phyloP scores from a whole-genome alignment of 2,329 filamentous ascomycete species.

The Nigrograna mackinnonii region DNA sequence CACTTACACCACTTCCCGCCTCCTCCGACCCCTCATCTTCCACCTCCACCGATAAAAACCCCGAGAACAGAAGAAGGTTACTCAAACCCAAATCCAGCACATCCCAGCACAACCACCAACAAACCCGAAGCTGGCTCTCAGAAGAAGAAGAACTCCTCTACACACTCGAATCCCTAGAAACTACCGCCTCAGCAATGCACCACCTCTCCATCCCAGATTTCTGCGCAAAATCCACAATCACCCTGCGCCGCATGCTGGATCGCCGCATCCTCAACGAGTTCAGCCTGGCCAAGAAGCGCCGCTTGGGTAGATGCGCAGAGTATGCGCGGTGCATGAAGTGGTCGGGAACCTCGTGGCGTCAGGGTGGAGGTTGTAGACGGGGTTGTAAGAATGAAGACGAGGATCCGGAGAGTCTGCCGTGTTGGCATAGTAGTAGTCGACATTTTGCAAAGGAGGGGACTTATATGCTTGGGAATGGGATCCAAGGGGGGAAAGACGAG shows the following conservation, averaged over 20 bases:
- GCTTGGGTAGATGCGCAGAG: conserved; percentile 26
- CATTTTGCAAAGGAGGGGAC: conserved; percentile 34
- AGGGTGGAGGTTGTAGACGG: conserved; percentile 32
- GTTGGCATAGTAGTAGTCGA: conserved; percentile 35
- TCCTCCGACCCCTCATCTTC: not conserved
- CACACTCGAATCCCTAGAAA: conserved; percentile 37
- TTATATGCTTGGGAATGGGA: conserved; percentile 33
- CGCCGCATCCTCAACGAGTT: conserved; percentile 27
- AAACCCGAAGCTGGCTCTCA: conserved; percentile 4
- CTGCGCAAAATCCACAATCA: conserved; percentile 33
- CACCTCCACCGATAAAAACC: not conserved
- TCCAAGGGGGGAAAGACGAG: no score
- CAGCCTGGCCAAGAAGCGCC: conserved; percentile 20
- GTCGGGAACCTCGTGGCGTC: conserved; percentile 31
- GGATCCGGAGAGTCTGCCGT: conserved; percentile 31
- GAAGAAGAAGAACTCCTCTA: conserved; percentile 26
- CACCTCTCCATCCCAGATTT: conserved; percentile 33
- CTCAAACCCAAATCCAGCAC: not conserved
- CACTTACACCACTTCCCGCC: conserved; percentile 17
- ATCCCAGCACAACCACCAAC: not conserved
- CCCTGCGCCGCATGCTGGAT: conserved; percentile 28
- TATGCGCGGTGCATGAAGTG: conserved; percentile 39
- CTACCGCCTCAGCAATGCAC: conserved; percentile 29
- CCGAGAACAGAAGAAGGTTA: not conserved
- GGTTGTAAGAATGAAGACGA: conserved; percentile 38